phyloP scores from a whole-genome alignment of 805 yeast genomes.

The Jamesozyma piceae region DNA sequence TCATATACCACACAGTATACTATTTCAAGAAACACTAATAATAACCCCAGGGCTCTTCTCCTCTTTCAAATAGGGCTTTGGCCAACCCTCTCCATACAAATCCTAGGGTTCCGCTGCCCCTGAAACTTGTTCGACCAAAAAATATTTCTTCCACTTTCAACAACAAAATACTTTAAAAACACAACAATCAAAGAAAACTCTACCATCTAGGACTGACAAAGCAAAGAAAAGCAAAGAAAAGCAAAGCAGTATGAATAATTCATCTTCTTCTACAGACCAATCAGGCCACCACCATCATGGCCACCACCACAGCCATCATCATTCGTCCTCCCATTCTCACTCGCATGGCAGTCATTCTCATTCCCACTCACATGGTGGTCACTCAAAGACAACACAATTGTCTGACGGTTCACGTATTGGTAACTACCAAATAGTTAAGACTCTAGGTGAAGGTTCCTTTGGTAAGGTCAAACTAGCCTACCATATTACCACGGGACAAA shows the following conservation, averaged over 20 bases:
- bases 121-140: no score
- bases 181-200: no score
- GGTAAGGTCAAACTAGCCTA: constrained; percentile 91
- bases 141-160: no score
- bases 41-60: no score
- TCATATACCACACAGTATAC: no score
- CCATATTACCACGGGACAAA: constrained; percentile 83
- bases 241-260: neutral
- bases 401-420: constrained; percentile 55
- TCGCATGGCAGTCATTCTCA: constrained; percentile 9
- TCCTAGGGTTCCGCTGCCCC: no score
- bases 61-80: no score
- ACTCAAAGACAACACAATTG: constrained; percentile 4
- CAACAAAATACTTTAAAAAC: no score
- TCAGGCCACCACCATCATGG: neutral
- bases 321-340: constrained; percentile 9
- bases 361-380: constrained; percentile 11
- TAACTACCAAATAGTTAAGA: constrained; percentile 83
- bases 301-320: constrained; percentile 14
- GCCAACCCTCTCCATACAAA: no score
- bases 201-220: no score
- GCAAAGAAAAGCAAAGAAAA: no score
- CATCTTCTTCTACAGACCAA: neutral
- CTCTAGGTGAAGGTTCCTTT: constrained; percentile 92
- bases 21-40: no score